phyloP scores from a whole-genome alignment of 2,329 filamentous ascomycete species.

The Diaporthe eres region DNA sequence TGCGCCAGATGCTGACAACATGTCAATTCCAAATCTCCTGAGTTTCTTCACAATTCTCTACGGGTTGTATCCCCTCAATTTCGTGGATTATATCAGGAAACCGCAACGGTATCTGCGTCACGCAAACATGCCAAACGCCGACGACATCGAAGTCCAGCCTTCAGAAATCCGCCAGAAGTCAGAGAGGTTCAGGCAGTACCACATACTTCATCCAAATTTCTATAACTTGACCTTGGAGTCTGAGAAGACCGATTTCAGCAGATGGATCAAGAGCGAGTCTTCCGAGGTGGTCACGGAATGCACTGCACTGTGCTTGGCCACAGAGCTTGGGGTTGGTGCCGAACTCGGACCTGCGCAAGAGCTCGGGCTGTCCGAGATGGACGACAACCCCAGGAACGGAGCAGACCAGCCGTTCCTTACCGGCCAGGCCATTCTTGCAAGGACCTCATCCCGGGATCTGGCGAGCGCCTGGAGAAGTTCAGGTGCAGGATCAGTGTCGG shows the following conservation, averaged over 20 bases:
- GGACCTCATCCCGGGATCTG: slow-evolving; percentile 43
- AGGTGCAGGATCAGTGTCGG: slow-evolving; percentile 19
- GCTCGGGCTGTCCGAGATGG: slow-evolving; percentile 37
- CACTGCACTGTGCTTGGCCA: slow-evolving; percentile 72
- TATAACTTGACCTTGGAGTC: slow-evolving; percentile 84
- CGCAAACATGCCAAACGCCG: slow-evolving; percentile 76
- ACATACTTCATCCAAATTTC: slow-evolving; percentile 87
- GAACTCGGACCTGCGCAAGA: slow-evolving; percentile 39
- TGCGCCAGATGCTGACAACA: slow-evolving; percentile 73
- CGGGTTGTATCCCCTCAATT: slow-evolving; percentile 86
- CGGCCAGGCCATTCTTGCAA: slow-evolving; percentile 47
- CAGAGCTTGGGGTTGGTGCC: slow-evolving; percentile 44
- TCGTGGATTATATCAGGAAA: slow-evolving; percentile 88
- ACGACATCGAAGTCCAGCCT: slow-evolving; percentile 84
- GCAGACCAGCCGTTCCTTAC: slow-evolving; percentile 57
- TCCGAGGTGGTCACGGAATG: slow-evolving; percentile 86
- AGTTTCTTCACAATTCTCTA: slow-evolving; percentile 88
- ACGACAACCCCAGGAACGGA: slow-evolving; percentile 44
- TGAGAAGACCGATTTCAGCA: slow-evolving; percentile 80
- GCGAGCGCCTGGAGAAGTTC: slow-evolving; percentile 64
- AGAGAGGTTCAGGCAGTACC: slow-evolving; percentile 79
- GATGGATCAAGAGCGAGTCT: slow-evolving; percentile 85
- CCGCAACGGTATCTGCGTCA: slow-evolving; percentile 84
- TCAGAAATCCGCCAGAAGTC: slow-evolving; percentile 82
- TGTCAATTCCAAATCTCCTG: slow-evolving; percentile 75